phyloP scores from a whole-genome alignment of 306 rosid species.

The Sicyos edulis region DNA sequence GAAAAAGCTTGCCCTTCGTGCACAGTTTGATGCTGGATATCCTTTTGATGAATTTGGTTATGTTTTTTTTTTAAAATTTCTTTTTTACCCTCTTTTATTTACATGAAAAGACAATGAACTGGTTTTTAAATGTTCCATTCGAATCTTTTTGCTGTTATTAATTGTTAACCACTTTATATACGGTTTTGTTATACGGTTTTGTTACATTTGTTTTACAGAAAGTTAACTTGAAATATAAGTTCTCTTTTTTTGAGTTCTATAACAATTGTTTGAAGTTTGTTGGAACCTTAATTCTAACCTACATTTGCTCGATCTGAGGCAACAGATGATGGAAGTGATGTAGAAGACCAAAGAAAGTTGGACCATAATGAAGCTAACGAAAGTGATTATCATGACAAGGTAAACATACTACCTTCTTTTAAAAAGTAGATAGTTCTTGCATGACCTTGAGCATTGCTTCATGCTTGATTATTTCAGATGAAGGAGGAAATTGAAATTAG shows the following conservation, averaged over 20 bases:
- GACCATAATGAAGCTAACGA: constrained; percentile 44
- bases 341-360: constrained; percentile 35
- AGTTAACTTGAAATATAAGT: not conserved
- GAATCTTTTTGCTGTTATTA: not conserved
- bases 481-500: constrained; percentile 73
- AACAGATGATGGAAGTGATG: constrained; percentile 49
- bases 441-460: constrained; percentile 10
- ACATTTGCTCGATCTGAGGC: constrained; percentile 49
- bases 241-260: too few species aligned
- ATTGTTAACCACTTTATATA: not conserved
- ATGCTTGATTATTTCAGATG: constrained; percentile 44
- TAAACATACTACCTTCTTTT: constrained; percentile 24
- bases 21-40: constrained; percentile 82
- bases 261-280: not conserved
- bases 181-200: not conserved
- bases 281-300: constrained; percentile 51
- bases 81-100: too few species aligned
- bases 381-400: constrained; percentile 74
- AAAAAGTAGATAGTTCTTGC: not conserved
- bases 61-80: not conserved
- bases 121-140: not conserved
- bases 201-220: not conserved
- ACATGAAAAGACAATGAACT: not conserved
- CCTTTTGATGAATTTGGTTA: constrained; percentile 37
- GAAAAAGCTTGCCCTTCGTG: constrained; percentile 79